Evolutionary conservation across 441 rosid species (phyloP).

Genomic region (Codiaeum variegatum): DNA sequence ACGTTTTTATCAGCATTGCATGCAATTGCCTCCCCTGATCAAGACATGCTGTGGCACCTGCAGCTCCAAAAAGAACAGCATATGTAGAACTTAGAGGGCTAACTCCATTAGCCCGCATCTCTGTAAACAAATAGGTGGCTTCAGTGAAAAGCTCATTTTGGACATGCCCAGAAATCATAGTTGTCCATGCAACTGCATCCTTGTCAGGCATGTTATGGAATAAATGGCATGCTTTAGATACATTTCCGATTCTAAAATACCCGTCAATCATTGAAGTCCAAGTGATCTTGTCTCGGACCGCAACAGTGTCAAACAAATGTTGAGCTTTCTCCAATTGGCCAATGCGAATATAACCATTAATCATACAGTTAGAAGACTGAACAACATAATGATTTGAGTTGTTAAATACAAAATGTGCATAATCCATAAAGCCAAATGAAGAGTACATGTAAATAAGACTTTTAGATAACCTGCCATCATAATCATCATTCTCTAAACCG

Average conservation of each 20-base stretch:
- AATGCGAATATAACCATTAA: constrained; percentile 45
- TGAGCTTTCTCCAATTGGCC: constrained; percentile 59
- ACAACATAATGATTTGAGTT: constrained; percentile 27
- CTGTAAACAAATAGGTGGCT: constrained; percentile 46
- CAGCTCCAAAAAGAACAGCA: constrained; percentile 63
- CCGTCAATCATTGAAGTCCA: constrained; percentile 84
- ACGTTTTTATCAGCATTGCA: constrained; percentile 45
- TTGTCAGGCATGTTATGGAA: constrained; percentile 52
- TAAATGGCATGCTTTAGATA: constrained; percentile 40
- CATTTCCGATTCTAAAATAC: constrained; percentile 46
- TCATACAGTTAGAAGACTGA: constrained; percentile 58
- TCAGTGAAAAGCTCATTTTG: constrained; percentile 61
- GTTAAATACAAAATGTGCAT: constrained; percentile 39
- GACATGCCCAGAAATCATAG: constrained; percentile 82
- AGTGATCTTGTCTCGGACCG: constrained; percentile 53
- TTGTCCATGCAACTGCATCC: constrained; percentile 76
- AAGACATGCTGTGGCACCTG: constrained; percentile 70
- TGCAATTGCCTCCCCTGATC: constrained; percentile 66
- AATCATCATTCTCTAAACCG: constrained; percentile 44
- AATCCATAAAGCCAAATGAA: constrained; percentile 49
- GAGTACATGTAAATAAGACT: constrained; percentile 78
- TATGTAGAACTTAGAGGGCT: constrained; percentile 50
- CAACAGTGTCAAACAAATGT: constrained; percentile 41
- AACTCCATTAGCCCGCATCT: constrained; percentile 50
- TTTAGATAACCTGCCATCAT: constrained; percentile 56